These are phyloP conservation scores for Tuber melanosporum DNA, from an alignment of 495 filamentous ascomycete species.

Conservation along the genomic window DNA sequence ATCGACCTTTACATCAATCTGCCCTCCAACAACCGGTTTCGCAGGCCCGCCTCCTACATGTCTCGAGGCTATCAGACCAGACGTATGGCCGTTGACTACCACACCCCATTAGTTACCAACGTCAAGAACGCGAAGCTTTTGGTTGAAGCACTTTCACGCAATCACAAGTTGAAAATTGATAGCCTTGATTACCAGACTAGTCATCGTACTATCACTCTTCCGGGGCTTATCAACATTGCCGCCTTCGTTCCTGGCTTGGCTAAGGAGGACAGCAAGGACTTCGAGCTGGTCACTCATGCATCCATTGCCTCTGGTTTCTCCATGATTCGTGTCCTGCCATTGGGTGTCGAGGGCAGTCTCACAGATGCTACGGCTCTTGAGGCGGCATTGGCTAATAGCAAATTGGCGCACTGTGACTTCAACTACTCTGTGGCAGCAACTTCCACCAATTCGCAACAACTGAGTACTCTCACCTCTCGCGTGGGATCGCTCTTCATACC, in stretches of 20 bases:
- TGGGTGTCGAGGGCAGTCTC: conserved; percentile 65
- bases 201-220: conserved; percentile 67
- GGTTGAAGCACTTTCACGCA: conserved; percentile 84
- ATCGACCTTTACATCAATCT: conserved; percentile 99
- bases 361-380: conserved; percentile 66
- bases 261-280: conserved; percentile 58
- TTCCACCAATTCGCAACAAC: conserved; percentile 66
- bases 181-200: conserved; percentile 84
- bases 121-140: conserved; percentile 98
- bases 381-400: conserved; percentile 68
- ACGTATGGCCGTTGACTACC: conserved; percentile 97
- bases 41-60: conserved; percentile 95
- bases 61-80: conserved; percentile 91
- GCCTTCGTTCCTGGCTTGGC: conserved; percentile 72
- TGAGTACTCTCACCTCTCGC: conserved; percentile 63
- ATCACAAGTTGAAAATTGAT: conserved; percentile 74
- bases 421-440: conserved; percentile 81
- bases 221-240: conserved; percentile 71
- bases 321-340: conserved; percentile 77
- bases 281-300: conserved; percentile 63
- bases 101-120: conserved; percentile 93
- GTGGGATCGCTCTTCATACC: conserved; percentile 82
- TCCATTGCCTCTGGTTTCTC: conserved; percentile 73
- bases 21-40: conserved; percentile 93
- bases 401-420: conserved; percentile 69